These are phyloP conservation scores for Ophiosphaerella herpotricha DNA, from an alignment of 2,329 filamentous ascomycete genomes.

Conservation along the genomic window DNA sequence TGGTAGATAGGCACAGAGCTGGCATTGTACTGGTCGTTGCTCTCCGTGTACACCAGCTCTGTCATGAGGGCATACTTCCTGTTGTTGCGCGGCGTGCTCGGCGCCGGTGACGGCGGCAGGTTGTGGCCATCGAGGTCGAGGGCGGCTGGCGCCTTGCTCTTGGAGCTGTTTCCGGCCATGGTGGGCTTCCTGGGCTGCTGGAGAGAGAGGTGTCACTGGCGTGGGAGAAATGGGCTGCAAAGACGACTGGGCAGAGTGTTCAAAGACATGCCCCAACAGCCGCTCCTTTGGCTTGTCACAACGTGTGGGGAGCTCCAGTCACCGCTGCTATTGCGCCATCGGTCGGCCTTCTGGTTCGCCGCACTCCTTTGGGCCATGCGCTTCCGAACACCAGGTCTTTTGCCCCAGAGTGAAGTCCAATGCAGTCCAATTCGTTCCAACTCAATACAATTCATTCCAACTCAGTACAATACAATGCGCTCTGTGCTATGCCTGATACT, in stretches of 20 bases:
- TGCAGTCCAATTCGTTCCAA: no score
- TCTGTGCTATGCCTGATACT: no score
- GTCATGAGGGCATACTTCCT: slow-evolving; percentile 92
- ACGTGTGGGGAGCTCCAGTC: slow-evolving; percentile 33
- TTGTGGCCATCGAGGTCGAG: slow-evolving; percentile 47
- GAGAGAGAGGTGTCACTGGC: not conserved
- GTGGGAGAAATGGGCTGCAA: not conserved
- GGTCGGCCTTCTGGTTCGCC: slow-evolving; percentile 24
- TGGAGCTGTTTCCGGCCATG: slow-evolving; percentile 42
- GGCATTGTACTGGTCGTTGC: slow-evolving; percentile 94
- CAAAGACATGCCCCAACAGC: slow-evolving; percentile 23
- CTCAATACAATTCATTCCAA: no score
- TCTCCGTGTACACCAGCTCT: slow-evolving; percentile 94
- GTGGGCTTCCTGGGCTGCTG: slow-evolving; percentile 12
- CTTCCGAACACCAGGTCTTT: slow-evolving; percentile 28
- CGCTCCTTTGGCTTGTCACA: slow-evolving; percentile 24
- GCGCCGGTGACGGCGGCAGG: slow-evolving; percentile 72
- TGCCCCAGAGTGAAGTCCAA: slow-evolving; percentile 18
- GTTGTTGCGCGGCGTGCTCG: slow-evolving; percentile 85
- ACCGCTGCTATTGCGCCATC: slow-evolving; percentile 44
- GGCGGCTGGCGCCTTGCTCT: slow-evolving; percentile 46
- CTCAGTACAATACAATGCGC: no score
- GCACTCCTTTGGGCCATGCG: slow-evolving; percentile 21
- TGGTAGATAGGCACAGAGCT: slow-evolving; percentile 97
- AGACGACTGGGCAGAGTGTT: slow-evolving; percentile 8